phyloP scores from a whole-genome alignment of 805 yeast species.

The Schwanniomyces polymorphus region DNA sequence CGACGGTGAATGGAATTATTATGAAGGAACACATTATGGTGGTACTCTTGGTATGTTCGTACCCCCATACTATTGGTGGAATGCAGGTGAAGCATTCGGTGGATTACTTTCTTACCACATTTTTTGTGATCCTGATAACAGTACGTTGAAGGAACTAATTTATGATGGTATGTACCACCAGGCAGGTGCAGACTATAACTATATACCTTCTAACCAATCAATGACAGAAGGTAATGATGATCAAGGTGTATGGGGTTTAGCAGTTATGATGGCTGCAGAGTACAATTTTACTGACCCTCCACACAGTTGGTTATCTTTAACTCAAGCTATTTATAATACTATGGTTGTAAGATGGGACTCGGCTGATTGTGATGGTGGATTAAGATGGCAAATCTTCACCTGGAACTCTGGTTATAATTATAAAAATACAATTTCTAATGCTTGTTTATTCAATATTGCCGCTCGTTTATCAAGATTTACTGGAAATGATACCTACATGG shows the following conservation, averaged over 20 bases:
- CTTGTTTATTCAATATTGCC: constrained; percentile 81
- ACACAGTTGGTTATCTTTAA: constrained; percentile 79
- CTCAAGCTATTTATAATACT: constrained; percentile 88
- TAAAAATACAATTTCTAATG: constrained; percentile 90
- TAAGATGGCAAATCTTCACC: constrained; percentile 93
- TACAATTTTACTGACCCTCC: constrained; percentile 42
- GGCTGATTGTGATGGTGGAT: constrained; percentile 76
- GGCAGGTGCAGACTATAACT: constrained; percentile 40
- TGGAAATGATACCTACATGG: constrained; percentile 67
- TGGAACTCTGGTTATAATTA: constrained; percentile 96
- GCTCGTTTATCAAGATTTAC: constrained; percentile 87
- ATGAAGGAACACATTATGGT: constrained; percentile 40
- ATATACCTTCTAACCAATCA: constrained; percentile 47
- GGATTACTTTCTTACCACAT: constrained; percentile 42
- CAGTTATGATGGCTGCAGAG: constrained; percentile 48
- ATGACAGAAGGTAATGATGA: constrained; percentile 52
- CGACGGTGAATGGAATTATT: constrained; percentile 46
- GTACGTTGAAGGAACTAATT: constrained; percentile 26
- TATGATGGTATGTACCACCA: constrained; percentile 43
- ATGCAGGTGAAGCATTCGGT: constrained; percentile 53
- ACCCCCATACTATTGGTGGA: constrained; percentile 53
- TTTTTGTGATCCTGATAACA: constrained; percentile 36
- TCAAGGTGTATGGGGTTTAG: constrained; percentile 54
- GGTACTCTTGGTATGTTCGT: constrained; percentile 49
- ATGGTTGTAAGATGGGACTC: constrained; percentile 90